Conservation (phyloP, 176 grass and related monocot genomes). For the Triticum dicoccoides region DNA sequence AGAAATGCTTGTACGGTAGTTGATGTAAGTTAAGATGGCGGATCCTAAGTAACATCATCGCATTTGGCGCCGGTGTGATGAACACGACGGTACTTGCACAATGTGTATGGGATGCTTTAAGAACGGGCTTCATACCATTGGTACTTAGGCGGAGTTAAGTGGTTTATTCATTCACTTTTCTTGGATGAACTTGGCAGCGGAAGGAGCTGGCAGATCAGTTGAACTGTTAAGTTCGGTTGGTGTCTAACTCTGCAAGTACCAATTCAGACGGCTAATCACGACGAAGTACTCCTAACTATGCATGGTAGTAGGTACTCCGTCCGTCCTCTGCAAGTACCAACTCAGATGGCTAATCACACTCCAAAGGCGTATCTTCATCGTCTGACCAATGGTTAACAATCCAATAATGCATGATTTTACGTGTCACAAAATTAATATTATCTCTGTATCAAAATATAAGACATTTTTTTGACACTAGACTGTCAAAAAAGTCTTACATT, state of each 20-base stretch:
- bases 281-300: background rate
- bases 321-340: background rate
- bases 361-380: background rate
- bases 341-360: background rate
- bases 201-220: background rate
- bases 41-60: slow-evolving; percentile 28
- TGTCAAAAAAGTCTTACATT: no score
- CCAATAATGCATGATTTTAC: background rate
- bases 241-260: background rate
- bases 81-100: slow-evolving; percentile 8
- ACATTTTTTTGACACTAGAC: no score
- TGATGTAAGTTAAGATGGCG: background rate
- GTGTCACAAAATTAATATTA: background rate
- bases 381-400: background rate
- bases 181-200: background rate
- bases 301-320: background rate
- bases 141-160: background rate
- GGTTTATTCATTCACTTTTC: background rate
- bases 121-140: background rate
- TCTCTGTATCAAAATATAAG: no score
- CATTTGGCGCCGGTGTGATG: no score
- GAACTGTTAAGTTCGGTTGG: background rate
- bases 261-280: background rate
- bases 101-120: slow-evolving; percentile 22
- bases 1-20: background rate